Conservation (phyloP, 2,329 filamentous ascomycete genomes). For the Pestalotiopsis sp. region DNA sequence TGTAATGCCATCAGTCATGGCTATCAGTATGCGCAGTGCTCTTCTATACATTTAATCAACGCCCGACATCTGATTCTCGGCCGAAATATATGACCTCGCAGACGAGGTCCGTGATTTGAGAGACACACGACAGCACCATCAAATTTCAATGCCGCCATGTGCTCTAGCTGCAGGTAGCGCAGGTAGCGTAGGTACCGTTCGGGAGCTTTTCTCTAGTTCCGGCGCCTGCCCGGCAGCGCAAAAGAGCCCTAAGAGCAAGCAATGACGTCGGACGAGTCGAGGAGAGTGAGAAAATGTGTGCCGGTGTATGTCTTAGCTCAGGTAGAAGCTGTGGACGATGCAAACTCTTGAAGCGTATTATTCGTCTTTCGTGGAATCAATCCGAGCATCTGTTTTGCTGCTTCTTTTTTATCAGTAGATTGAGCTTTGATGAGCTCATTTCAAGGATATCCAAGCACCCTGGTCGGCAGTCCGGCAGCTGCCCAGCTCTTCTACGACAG, state of each 20-base stretch:
- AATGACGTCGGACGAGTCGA: neutral
- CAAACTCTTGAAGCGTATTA: neutral
- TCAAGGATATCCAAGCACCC: neutral
- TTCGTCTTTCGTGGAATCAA: neutral
- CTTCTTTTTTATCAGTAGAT: neutral
- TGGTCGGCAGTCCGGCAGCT: neutral
- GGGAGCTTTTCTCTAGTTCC: neutral
- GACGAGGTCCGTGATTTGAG: neutral
- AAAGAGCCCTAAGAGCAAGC: neutral
- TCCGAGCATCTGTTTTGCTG: neutral
- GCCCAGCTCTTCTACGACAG: neutral
- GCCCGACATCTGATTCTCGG: no score
- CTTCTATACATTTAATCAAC: no score
- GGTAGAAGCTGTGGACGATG: neutral
- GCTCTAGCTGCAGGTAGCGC: neutral
- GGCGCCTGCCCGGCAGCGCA: neutral
- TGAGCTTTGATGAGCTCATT: neutral
- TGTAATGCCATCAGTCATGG: no score
- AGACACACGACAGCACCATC: neutral
- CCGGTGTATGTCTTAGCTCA: neutral
- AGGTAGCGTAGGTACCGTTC: neutral
- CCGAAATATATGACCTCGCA: no score
- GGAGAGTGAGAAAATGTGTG: neutral
- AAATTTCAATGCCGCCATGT: neutral
- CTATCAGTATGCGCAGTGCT: no score